phyloP scores from a whole-genome alignment of 306 rosid genomes.

The Cucurbita moschata region DNA sequence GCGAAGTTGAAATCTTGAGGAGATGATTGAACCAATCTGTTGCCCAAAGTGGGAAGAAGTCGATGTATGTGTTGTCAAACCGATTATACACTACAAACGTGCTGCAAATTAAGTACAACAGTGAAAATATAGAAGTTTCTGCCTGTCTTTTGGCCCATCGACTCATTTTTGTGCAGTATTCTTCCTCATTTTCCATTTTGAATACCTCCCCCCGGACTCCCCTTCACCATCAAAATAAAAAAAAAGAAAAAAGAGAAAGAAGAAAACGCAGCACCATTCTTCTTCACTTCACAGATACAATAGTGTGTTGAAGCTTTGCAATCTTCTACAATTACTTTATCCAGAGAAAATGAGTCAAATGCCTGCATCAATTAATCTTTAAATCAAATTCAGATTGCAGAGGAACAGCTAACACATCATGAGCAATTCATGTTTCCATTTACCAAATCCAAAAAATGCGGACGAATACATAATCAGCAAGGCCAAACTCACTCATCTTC shows the following conservation, averaged over 20 bases:
- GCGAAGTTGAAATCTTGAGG: background rate
- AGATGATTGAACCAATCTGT: constrained; percentile 6
- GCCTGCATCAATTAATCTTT: constrained; percentile 16
- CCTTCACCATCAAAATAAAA: background rate
- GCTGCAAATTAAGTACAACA: constrained; percentile 8
- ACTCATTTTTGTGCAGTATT: background rate
- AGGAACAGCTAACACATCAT: background rate
- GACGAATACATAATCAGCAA: background rate
- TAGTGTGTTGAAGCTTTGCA: constrained; percentile 9
- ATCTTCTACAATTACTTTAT: constrained; percentile 15
- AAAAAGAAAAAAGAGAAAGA: background rate
- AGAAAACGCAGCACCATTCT: background rate
- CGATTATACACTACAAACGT: constrained; percentile 21
- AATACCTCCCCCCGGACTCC: background rate
- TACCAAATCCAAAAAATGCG: background rate
- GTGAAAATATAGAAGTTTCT: constrained; percentile 2
- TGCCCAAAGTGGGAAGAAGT: background rate
- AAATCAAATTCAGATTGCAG: background rate
- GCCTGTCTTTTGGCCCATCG: background rate
- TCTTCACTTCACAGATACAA: constrained; percentile 7
- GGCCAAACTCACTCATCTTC: background rate
- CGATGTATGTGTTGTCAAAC: background rate
- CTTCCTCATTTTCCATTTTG: background rate
- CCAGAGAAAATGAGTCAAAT: constrained; percentile 8
- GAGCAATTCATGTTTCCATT: background rate